A percentile compares a stretch with the other conserved stretches of the same genome.
These are phyloP conservation scores for Botryosphaeria agaves DNA, from an alignment of 2,329 filamentous ascomycete genomes.

Conservation along the genomic window DNA sequence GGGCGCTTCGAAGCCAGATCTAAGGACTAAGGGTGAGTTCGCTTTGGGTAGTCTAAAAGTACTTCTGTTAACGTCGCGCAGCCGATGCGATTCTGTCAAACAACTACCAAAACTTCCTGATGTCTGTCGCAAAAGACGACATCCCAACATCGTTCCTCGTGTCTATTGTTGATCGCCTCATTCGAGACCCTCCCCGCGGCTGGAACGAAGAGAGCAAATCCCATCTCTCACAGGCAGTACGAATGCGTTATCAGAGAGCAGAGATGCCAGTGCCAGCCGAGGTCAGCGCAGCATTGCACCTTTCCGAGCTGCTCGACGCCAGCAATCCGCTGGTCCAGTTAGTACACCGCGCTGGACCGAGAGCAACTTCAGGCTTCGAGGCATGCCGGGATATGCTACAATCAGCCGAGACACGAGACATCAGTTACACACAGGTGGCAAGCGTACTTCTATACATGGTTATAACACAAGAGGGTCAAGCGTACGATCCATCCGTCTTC, in stretches of 20 bases:
- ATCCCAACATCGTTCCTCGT: constrained; percentile 55
- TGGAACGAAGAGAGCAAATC: constrained; percentile 62
- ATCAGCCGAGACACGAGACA: constrained; percentile 40
- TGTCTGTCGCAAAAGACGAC: constrained; percentile 47
- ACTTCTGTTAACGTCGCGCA: constrained; percentile 20
- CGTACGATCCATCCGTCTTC: constrained; percentile 50
- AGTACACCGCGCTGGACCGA: constrained; percentile 58
- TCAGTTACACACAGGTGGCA: constrained; percentile 69
- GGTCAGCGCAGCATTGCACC: constrained; percentile 51
- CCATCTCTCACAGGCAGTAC: constrained; percentile 48
- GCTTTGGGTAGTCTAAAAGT: too few relatives aligned
- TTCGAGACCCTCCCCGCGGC: constrained; percentile 71
- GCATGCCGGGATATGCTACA: constrained; percentile 42
- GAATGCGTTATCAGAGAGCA: constrained; percentile 48
- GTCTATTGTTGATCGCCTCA: constrained; percentile 66
- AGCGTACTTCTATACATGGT: constrained; percentile 57
- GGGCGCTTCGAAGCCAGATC: constrained; percentile 57
- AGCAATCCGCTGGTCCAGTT: constrained; percentile 42
- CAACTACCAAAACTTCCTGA: constrained; percentile 61
- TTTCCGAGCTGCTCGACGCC: constrained; percentile 48
- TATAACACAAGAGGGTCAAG: constrained; percentile 43
- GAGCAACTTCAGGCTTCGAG: constrained; percentile 61
- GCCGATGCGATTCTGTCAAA: constrained; percentile 80
- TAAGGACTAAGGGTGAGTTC: constrained; percentile 70
- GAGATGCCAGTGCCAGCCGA: constrained; percentile 51